phyloP scores from a whole-genome alignment of 1,139 yeast genomes.

The Zygosaccharomyces sapae region DNA sequence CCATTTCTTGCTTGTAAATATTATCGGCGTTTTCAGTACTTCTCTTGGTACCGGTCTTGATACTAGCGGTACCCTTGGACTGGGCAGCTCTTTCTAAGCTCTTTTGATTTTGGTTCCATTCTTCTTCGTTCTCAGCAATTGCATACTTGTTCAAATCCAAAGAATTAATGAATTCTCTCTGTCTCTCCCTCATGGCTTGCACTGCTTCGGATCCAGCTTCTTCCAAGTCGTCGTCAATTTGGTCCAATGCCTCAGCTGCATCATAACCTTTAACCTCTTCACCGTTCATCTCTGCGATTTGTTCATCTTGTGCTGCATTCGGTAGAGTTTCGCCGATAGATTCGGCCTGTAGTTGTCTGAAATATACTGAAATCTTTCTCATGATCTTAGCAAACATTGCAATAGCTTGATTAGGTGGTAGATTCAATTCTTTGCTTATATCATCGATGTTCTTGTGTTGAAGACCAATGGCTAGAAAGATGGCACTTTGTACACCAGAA shows the following conservation, averaged over 20 bases:
- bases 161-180: conserved; percentile 81
- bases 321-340: conserved; percentile 74
- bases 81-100: conserved; percentile 59
- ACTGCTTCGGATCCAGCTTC: conserved; percentile 76
- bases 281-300: conserved; percentile 63
- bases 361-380: conserved; percentile 72
- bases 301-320: conserved; percentile 49
- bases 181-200: conserved; percentile 68
- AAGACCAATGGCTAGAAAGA: conserved; percentile 87
- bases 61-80: conserved; percentile 62
- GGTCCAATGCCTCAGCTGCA: conserved; percentile 49
- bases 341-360: conserved; percentile 62
- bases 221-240: conserved; percentile 59
- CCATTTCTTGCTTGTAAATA: conserved; percentile 77
- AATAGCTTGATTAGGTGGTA: conserved; percentile 84
- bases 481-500: conserved; percentile 89
- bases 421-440: conserved; percentile 71
- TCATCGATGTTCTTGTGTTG: conserved; percentile 85
- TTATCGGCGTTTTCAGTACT: conserved; percentile 64
- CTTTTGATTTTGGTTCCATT: conserved; percentile 48
- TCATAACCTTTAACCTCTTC: conserved; percentile 40
- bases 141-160: conserved; percentile 81
- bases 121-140: conserved; percentile 76
- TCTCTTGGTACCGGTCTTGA: conserved; percentile 62
- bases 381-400: conserved; percentile 96